Base-by-base conservation (phyloP, 2,329 filamentous ascomycete genomes). In the Elsinoe fawcettii region DNA sequence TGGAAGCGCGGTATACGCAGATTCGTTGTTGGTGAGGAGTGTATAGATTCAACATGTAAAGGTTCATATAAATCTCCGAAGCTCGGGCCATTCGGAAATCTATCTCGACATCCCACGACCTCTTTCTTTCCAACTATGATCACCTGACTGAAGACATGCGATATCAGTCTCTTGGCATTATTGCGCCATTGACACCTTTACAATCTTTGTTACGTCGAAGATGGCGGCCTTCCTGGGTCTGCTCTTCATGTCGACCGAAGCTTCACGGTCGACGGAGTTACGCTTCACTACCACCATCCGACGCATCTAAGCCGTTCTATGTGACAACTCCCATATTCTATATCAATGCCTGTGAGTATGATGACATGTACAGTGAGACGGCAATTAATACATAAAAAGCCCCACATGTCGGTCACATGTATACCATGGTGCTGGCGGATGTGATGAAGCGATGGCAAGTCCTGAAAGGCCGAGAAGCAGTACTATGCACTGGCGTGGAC, bases 261-360 rank as follows among this genome's bases (percentile, higher is more conserved):
- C 25, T 43, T 18, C 25, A 30, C 5, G 39, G 7, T 11, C 49
- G 57, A 51, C 43, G 58, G 25, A 23, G 20, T 14, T 47, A 59
- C 6, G 57, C 61, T n/a, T 63, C 62, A 37, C 8, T 16, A 5
- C 58, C 61, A 11, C 51, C 59, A 14, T 12, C 5, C 5, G 18
- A 60, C 32, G 56, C 54, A 16, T 56, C 59, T 18, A 97, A 97
- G 75, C 90, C 92, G 7, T 96, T 86, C 76, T 99, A 97, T 77
- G 79, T 96, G 66, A 97, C 93, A 4, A 95, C 90, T 7, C 93
- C 93, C 2, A 99, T 99, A 59, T 99, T 97, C 77, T 99, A 99
- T 73, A 93, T 99, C 75, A 99, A 99, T 80, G 89, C 91, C 57
- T 84, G 89, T 91, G 75, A 64, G 76, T 63, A 27, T 55, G 36